phyloP scores from a whole-genome alignment of 768 basidiomycete genomes.

The Termitomyces sp. region DNA sequence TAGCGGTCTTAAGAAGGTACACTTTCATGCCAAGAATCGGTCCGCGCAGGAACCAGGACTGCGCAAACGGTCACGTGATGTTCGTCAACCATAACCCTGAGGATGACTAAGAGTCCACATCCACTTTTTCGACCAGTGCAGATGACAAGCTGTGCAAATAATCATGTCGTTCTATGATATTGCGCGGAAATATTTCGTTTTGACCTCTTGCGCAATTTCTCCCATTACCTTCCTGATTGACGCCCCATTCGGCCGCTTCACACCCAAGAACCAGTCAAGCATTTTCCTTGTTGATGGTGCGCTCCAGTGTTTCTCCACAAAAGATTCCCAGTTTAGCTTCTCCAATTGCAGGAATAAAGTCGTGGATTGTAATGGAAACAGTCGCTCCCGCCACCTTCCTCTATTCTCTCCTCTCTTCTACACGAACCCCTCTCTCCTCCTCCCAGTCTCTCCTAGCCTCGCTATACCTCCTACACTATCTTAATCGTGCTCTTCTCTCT shows the following conservation, averaged over 20 bases:
- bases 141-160: too few relatives aligned
- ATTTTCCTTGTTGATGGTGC: slow-evolving; percentile 54
- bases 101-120: too few relatives aligned
- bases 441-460: slow-evolving; percentile 46
- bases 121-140: too few relatives aligned
- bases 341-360: slow-evolving; percentile 18
- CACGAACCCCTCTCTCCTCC: slow-evolving; percentile 23
- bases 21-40: too few relatives aligned
- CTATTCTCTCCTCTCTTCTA: slow-evolving; percentile 42
- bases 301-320: not conserved
- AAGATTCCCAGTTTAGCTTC: not conserved
- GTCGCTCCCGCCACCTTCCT: slow-evolving; percentile 53
- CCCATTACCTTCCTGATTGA: slow-evolving; percentile 39
- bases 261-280: slow-evolving; percentile 33
- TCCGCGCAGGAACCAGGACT: too few relatives aligned
- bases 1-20: too few relatives aligned
- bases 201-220: not conserved
- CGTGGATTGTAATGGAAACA: slow-evolving; percentile 82
- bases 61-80: too few relatives aligned
- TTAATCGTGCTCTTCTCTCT: slow-evolving; percentile 65
- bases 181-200: slow-evolving; percentile 11
- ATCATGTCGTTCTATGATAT: slow-evolving; percentile 7
- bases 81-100: too few relatives aligned
- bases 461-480: slow-evolving; percentile 72
- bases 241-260: slow-evolving; percentile 62